Evolutionary conservation across 2,329 filamentous ascomycete species (phyloP), one percentile per base, ranked within the genome.

Genomic region (Colletotrichum agaves): DNA sequence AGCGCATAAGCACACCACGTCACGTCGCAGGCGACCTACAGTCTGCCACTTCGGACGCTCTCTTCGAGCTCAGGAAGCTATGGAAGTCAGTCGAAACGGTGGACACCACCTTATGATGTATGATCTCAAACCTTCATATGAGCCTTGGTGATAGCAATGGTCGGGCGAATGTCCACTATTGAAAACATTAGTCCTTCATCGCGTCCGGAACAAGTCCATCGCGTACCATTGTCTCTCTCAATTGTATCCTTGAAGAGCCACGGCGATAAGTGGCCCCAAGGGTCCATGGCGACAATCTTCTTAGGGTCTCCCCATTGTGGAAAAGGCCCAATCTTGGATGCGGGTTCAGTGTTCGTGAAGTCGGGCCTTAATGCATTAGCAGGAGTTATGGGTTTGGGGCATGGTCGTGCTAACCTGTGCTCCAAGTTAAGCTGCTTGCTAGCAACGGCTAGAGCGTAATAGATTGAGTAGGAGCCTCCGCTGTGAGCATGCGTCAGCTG

Each of bases 271-370:
- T 98, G 96, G 6, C 96, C 95, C 78, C 91, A 93, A 0, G 95
- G 95, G 76, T 98, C 96, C 93, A 99, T 97, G 17, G 95, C 93
- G 13, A 98, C 95, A 70, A 99, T 98, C 84, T 98, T 98, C 79
- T 93, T 93, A 74, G 87, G 88, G 76, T 97, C 93, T 27, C 87
- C 88, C 95, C 95, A 99, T 80, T 96, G 89, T 7, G 93, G 90
- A 74, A 97, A 97, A 7, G 93, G 94, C 0, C 94, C 94, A 75
- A 98, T 93, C 60, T 91, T 88, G 21, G 89, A 93, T n/a, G 94
- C 94, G 12, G 96, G 96, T 78, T 98, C 93, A 10, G 94, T 97
- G 78, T 98, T 83, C 70, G 84, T 88, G 72, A 86, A 89, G 71
- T 88, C 86, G n/a, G 87, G 87, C 53, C 85, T 86, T 57, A 43